Percentiles rank a stretch among this genome's conserved stretches.
phyloP scores from a whole-genome alignment of 768 basidiomycete species.

The Lactarius indigo region DNA sequence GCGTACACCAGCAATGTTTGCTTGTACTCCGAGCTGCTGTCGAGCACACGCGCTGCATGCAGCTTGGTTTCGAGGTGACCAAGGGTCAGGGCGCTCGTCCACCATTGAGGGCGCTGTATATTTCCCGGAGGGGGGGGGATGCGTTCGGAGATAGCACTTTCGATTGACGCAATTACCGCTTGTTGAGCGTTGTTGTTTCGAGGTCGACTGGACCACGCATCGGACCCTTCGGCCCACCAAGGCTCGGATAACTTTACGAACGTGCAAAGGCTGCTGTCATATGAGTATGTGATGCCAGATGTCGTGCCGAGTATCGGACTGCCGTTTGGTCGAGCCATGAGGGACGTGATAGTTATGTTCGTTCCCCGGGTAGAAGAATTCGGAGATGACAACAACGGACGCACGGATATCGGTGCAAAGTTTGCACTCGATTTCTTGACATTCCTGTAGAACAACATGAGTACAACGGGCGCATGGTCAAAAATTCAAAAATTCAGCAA shows the following conservation, averaged over 20 bases:
- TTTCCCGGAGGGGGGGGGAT: slow-evolving; percentile 22
- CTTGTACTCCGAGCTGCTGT: slow-evolving; percentile 84
- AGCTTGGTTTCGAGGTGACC: slow-evolving; percentile 86
- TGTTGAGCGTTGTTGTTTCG: slow-evolving; percentile 52
- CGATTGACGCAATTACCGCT: slow-evolving; percentile 25
- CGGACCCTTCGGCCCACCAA: slow-evolving; percentile 85
- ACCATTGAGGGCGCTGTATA: slow-evolving; percentile 63
- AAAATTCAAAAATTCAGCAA: slow-evolving; percentile 30
- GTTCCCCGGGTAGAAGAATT: slow-evolving; percentile 33
- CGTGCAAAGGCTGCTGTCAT: slow-evolving; percentile 58
- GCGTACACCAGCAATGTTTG: slow-evolving; percentile 72
- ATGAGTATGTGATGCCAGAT: slow-evolving; percentile 75
- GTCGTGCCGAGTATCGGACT: slow-evolving; percentile 73
- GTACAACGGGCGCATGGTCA: neutral
- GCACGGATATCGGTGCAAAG: slow-evolving; percentile 64
- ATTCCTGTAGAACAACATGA: slow-evolving; percentile 49
- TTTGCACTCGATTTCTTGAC: slow-evolving; percentile 60
- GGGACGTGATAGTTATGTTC: slow-evolving; percentile 52
- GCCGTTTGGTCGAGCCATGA: slow-evolving; percentile 74
- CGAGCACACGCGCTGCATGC: slow-evolving; percentile 67
- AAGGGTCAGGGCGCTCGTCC: slow-evolving; percentile 77
- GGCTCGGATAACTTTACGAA: slow-evolving; percentile 77
- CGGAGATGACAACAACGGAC: slow-evolving; percentile 53
- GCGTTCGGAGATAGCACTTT: slow-evolving; percentile 32
- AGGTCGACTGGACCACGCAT: slow-evolving; percentile 76